Base-by-base conservation (phyloP, 2,329 filamentous ascomycete species). In the Fusarium mexicanum region DNA sequence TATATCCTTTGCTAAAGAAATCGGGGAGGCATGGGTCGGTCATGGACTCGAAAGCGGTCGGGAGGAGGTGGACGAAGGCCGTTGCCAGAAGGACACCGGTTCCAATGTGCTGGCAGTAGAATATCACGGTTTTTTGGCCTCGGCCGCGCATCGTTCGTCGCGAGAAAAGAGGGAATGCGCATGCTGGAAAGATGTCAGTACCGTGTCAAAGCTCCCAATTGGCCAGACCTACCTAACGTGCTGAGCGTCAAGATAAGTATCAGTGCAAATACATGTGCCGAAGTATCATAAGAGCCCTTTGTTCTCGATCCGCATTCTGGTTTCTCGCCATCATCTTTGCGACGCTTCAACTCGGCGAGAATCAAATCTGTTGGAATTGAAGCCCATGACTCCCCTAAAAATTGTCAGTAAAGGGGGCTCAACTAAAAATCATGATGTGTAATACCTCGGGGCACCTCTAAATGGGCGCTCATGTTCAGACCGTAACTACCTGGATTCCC, bases 31-130 rank as follows among this genome's bases (percentile, higher is more conserved):
- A 93, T 48, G 91, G 91, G 71, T 93, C 89, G 73, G 88, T 92
- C 26, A 93, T 84, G 46, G 90, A 91, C 67, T 86, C 81, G 77
- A 93, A 93, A 2, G 92, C 91, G 33, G 89, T 93, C 61, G 90
- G 91, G 8, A 92, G 87, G 18, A 93, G 86, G 83, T 96, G 93
- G 33, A 96, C 93, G 78, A 96, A 96, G 63, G 94, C 93, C 3
- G 94, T 96, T 17, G 94, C 93, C 71, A 96, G 92, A n/a, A 96
- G 86, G 26, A 96, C 94, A 67, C 94, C 94, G 3, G 94, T 96
- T 78, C 94, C 93, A 74, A 94, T 93, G 83, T 94, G 92, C 73
- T 92, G 90, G 77, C 90, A 91, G 72, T 91, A 85, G 80, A 93
- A 92, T 72, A 92, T 87, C 76, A 92, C 86, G 29, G 82, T 86